Percentiles rank a stretch among this genome's conserved stretches.
Evolutionary conservation across 2,329 filamentous ascomycete genomes (phyloP).

Genomic region (Hirsutella minnesotensis): DNA sequence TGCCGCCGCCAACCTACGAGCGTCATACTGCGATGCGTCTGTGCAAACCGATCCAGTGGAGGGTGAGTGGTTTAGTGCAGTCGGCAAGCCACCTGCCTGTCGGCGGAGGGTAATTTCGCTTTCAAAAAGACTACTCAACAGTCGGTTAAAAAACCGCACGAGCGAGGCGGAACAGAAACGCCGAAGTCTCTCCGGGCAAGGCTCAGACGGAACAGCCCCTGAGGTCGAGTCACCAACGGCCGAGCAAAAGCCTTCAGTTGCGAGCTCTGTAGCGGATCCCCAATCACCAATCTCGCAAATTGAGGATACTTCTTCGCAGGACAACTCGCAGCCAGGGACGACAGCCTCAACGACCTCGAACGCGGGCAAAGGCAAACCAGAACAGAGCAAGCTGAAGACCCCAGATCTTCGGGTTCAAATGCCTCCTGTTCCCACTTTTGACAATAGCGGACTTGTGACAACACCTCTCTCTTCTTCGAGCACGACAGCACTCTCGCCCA

Average conservation of each 20-base stretch:
- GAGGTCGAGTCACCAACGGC: slow-evolving; percentile 25
- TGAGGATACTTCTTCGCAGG: slow-evolving; percentile 15
- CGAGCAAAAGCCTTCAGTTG: slow-evolving; percentile 15
- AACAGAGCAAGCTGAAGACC: slow-evolving; percentile 23
- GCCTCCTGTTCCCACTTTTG: slow-evolving; percentile 42
- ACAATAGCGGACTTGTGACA: slow-evolving; percentile 23
- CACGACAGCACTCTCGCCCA: slow-evolving; percentile 37
- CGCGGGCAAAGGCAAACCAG: background rate
- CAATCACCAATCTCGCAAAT: slow-evolving; percentile 12
- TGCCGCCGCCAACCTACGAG: slow-evolving; percentile 24
- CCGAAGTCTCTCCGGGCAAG: slow-evolving; percentile 9
- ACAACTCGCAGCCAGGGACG: slow-evolving; percentile 17
- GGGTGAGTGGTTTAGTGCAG: slow-evolving; percentile 39
- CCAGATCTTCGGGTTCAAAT: slow-evolving; percentile 42
- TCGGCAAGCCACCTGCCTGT: slow-evolving; percentile 21
- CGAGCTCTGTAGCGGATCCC: slow-evolving; percentile 10
- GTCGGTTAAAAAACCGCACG: slow-evolving; percentile 28
- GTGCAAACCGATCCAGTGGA: slow-evolving; percentile 44
- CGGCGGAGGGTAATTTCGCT: slow-evolving; percentile 40
- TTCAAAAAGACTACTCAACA: slow-evolving; percentile 39
- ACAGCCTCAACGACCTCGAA: slow-evolving; percentile 7
- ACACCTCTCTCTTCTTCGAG: slow-evolving; percentile 36
- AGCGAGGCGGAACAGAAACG: slow-evolving; percentile 26
- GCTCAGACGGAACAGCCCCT: slow-evolving; percentile 22
- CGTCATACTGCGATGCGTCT: slow-evolving; percentile 36